Percentiles rank a stretch among this genome's conserved stretches.
These are phyloP conservation scores for Raphidocelis subcapitata DNA, from an alignment of 139 green algal genomes.

Conservation along the genomic window DNA sequence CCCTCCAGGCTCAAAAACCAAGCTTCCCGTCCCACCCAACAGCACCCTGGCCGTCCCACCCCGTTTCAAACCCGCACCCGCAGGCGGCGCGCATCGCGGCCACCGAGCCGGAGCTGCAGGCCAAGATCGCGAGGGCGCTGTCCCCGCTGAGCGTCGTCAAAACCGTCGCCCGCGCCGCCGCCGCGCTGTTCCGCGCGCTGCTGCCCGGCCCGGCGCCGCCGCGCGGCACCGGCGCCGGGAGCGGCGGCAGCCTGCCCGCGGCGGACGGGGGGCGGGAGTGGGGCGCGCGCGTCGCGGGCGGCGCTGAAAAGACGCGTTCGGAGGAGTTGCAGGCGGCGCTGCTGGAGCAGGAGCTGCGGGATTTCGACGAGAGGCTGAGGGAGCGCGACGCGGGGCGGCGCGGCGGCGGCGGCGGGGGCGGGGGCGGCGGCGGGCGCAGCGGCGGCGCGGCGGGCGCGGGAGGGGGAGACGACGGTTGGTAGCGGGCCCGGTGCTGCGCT, in stretches of 20 bases:
- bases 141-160: slow-evolving; percentile 1
- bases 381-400: background rate
- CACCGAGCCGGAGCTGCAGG: slow-evolving; percentile 30
- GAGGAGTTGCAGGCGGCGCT: background rate
- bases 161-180: background rate
- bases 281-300: background rate
- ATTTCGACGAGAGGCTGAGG: slow-evolving; percentile 18
- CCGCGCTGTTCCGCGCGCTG: background rate
- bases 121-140: slow-evolving; percentile 19
- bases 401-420: too few relatives aligned
- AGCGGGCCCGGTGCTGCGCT: too few relatives aligned
- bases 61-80: too few relatives aligned
- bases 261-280: background rate
- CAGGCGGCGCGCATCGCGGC: slow-evolving; percentile 36
- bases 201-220: background rate
- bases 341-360: slow-evolving; percentile 1
- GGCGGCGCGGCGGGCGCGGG: too few relatives aligned
- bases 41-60: too few relatives aligned
- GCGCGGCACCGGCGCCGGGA: too few relatives aligned
- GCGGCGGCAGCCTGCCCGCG: background rate
- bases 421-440: too few relatives aligned
- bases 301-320: background rate
- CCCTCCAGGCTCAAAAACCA: too few relatives aligned
- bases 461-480: too few relatives aligned
- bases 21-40: too few relatives aligned